These are phyloP conservation scores for Lactifluus rugatus DNA, from an alignment of 768 basidiomycete species.

Conservation along the genomic window DNA sequence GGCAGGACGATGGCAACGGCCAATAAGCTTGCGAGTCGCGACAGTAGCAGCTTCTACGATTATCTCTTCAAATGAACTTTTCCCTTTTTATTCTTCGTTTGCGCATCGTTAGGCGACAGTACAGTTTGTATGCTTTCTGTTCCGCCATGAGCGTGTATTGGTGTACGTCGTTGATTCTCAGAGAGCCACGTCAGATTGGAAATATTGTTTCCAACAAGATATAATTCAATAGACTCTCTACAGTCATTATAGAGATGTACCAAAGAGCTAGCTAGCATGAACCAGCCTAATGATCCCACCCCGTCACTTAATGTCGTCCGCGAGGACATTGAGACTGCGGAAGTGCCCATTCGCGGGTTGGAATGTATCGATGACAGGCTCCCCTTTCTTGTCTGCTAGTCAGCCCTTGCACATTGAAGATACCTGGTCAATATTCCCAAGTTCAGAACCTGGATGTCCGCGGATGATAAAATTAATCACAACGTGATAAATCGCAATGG, in stretches of 20 bases:
- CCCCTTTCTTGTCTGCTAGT: constrained; percentile 71
- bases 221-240: background rate
- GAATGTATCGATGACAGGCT: constrained; percentile 61
- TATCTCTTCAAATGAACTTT: constrained; percentile 15
- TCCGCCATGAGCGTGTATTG: too few species aligned
- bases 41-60: constrained; percentile 9
- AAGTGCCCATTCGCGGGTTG: constrained; percentile 55
- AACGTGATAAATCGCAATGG: too few species aligned
- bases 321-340: constrained; percentile 56
- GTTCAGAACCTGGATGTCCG: too few species aligned
- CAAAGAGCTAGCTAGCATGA: too few species aligned
- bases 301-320: constrained; percentile 72
- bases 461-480: too few species aligned
- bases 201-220: too few species aligned
- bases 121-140: background rate
- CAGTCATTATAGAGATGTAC: too few species aligned
- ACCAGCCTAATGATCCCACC: constrained; percentile 39
- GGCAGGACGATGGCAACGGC: constrained; percentile 17
- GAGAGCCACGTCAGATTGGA: too few species aligned
- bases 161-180: background rate
- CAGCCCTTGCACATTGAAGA: constrained; percentile 30
- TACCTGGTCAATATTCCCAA: constrained; percentile 26
- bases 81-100: background rate
- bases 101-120: background rate
- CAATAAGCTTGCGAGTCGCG: background rate